phyloP scores from a whole-genome alignment of 2,329 filamentous ascomycete species.

The Penicillium sp. region DNA sequence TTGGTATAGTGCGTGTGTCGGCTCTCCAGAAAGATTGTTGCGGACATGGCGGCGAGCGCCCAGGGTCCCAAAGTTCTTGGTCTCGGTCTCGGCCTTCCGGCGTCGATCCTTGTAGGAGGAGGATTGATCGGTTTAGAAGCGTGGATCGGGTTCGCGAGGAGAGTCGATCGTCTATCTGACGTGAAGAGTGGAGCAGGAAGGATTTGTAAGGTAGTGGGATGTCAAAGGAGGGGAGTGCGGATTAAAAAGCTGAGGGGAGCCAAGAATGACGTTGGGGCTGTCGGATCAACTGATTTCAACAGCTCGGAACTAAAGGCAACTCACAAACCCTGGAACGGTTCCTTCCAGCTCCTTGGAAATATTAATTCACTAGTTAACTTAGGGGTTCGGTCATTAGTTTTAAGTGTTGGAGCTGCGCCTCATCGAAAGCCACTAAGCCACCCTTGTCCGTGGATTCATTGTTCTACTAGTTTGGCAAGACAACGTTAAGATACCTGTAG shows the following conservation, averaged over 20 bases:
- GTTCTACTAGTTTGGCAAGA: no score
- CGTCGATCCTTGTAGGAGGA: slow-evolving; percentile 1
- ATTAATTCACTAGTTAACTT: no score
- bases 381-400: not conserved
- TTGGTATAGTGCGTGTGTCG: slow-evolving; percentile 55
- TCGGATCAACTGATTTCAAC: slow-evolving; percentile 23
- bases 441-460: not conserved
- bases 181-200: not conserved
- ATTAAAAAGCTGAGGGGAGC: slow-evolving; percentile 26
- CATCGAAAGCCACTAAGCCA: slow-evolving; percentile 17
- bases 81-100: slow-evolving; percentile 1
- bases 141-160: slow-evolving; percentile 3
- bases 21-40: slow-evolving; percentile 52
- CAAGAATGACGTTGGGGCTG: slow-evolving; percentile 28
- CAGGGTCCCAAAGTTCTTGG: slow-evolving; percentile 17
- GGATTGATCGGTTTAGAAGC: not conserved
- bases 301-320: not conserved
- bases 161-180: not conserved
- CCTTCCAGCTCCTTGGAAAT: no score
- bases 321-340: not conserved
- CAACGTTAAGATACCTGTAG: not conserved
- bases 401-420: slow-evolving; percentile 21
- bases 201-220: slow-evolving; percentile 13
- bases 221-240: slow-evolving; percentile 20
- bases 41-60: slow-evolving; percentile 50